phyloP scores from a whole-genome alignment of 2,329 filamentous ascomycete genomes.

The Pseudogymnoascus sp. region DNA sequence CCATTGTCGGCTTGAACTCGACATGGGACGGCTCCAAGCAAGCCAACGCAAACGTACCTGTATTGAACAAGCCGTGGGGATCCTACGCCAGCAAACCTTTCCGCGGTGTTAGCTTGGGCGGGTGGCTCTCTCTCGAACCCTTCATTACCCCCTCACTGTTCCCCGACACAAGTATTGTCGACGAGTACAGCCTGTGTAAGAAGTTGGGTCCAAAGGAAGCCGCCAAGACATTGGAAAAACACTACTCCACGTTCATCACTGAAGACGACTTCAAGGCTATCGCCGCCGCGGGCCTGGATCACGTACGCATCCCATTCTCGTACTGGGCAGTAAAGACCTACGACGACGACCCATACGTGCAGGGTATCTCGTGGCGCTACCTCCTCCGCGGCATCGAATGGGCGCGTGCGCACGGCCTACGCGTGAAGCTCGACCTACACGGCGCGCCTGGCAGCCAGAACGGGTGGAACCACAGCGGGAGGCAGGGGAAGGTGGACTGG shows the following conservation, averaged over 20 bases:
- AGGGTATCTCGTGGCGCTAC: slow-evolving; percentile 85
- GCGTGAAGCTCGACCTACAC: slow-evolving; percentile 89
- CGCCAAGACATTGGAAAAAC: slow-evolving; percentile 66
- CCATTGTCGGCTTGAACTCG: slow-evolving; percentile 80
- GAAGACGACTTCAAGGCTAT: slow-evolving; percentile 82
- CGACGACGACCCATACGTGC: slow-evolving; percentile 78
- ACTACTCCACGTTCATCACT: slow-evolving; percentile 84
- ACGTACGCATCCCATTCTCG: slow-evolving; percentile 90
- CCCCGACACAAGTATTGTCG: slow-evolving; percentile 61
- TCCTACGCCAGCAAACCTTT: slow-evolving; percentile 73
- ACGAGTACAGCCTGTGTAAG: slow-evolving; percentile 75
- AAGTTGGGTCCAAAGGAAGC: slow-evolving; percentile 62
- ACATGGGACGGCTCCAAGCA: slow-evolving; percentile 76
- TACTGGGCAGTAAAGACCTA: slow-evolving; percentile 93
- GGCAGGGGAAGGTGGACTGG: slow-evolving; percentile 75
- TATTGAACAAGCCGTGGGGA: slow-evolving; percentile 68
- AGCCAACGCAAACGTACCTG: slow-evolving; percentile 73
- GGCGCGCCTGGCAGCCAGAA: slow-evolving; percentile 91
- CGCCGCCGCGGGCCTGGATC: slow-evolving; percentile 79
- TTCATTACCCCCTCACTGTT: slow-evolving; percentile 95
- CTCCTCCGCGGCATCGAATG: slow-evolving; percentile 89
- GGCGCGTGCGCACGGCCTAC: slow-evolving; percentile 82
- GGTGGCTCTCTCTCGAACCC: slow-evolving; percentile 89
- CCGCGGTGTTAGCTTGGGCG: slow-evolving; percentile 85
- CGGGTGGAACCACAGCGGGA: slow-evolving; percentile 94